These are phyloP conservation scores for Cicer bijugum DNA, from an alignment of 306 rosid genomes.

Conservation along the genomic window DNA sequence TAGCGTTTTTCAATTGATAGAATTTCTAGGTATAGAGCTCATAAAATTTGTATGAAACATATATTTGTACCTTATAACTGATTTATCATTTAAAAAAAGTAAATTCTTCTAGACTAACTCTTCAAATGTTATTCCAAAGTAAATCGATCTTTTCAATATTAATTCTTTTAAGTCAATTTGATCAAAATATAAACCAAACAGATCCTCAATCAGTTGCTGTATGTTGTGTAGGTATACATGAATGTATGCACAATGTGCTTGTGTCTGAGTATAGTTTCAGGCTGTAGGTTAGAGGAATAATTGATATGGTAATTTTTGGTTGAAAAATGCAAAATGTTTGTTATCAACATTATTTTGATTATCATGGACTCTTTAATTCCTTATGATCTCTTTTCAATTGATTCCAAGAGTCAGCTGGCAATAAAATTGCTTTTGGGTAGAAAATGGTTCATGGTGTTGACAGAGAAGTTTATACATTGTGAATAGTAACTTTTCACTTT, in stretches of 20 bases:
- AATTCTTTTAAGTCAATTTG: neutral
- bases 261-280: conserved; percentile 5
- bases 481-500: conserved; percentile 16
- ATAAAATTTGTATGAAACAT: neutral
- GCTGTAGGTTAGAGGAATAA: conserved; percentile 20
- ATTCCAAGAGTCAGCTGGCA: conserved; percentile 11
- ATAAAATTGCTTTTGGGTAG: conserved; percentile 28
- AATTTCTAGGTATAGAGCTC: neutral
- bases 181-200: neutral
- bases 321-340: conserved; percentile 1
- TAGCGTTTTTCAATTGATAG: neutral
- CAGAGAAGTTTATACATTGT: conserved; percentile 1
- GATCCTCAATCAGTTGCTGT: conserved; percentile 15
- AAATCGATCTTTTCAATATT: neutral
- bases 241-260: conserved; percentile 1
- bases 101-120: neutral
- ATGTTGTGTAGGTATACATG: neutral
- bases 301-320: conserved; percentile 7
- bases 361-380: conserved; percentile 13
- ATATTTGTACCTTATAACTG: neutral
- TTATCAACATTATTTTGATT: neutral
- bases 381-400: conserved; percentile 9
- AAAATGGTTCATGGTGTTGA: conserved; percentile 26
- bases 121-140: neutral
- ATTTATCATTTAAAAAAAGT: neutral